These are phyloP conservation scores for Ceratobasidium sp. DNA, from an alignment of 1,284 basidiomycete genomes.

Conservation along the genomic window DNA sequence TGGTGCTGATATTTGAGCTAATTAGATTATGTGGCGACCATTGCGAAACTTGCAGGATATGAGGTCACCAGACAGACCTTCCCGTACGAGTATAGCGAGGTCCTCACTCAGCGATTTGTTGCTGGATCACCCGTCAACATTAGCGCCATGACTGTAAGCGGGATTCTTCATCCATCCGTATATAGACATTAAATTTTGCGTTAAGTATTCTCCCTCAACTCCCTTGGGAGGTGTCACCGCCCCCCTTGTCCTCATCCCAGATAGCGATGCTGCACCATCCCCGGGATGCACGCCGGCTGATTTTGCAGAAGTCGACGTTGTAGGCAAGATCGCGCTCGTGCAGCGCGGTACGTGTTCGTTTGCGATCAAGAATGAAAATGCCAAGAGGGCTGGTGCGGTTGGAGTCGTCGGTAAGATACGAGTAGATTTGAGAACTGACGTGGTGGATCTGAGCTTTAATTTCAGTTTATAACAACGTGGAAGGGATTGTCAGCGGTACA, in stretches of 20 bases:
- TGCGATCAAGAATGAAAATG: slow-evolving; percentile 10
- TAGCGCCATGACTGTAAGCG: slow-evolving; percentile 12
- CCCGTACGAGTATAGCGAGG: slow-evolving; percentile 11
- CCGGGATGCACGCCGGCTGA: slow-evolving; percentile 15
- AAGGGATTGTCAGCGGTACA: slow-evolving; percentile 5
- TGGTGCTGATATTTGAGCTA: neutral
- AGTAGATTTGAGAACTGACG: neutral
- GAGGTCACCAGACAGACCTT: slow-evolving; percentile 29
- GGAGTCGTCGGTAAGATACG: slow-evolving; percentile 15
- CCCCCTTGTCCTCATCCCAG: slow-evolving; percentile 26
- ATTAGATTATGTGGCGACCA: slow-evolving; percentile 29
- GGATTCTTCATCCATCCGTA: neutral
- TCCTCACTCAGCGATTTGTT: slow-evolving; percentile 15
- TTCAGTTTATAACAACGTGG: slow-evolving; percentile 24
- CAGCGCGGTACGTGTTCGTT: slow-evolving; percentile 21
- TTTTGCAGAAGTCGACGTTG: slow-evolving; percentile 14
- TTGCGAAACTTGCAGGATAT: slow-evolving; percentile 31
- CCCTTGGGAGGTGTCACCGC: slow-evolving; percentile 15
- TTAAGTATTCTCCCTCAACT: slow-evolving; percentile 31
- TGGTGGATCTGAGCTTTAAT: neutral
- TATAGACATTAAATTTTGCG: neutral
- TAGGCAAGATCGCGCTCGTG: slow-evolving; percentile 27
- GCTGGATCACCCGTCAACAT: slow-evolving; percentile 20
- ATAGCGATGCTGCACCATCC: slow-evolving; percentile 6
- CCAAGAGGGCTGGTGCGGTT: slow-evolving; percentile 19